phyloP scores from a whole-genome alignment of 2,329 filamentous ascomycete species.

The Bretziella fagacearum region DNA sequence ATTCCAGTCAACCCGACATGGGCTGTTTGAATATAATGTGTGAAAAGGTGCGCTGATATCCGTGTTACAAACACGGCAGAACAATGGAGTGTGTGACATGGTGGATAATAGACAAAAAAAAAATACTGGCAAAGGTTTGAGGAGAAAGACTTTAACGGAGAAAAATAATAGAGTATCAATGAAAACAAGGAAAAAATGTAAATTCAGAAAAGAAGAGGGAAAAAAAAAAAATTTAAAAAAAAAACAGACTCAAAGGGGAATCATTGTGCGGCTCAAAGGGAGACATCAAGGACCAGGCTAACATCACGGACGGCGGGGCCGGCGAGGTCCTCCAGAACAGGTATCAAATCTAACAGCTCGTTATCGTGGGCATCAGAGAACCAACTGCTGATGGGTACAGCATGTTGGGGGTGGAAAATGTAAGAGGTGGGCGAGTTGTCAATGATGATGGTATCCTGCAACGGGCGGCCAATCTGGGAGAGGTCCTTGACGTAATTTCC shows the following conservation, averaged over 20 bases:
- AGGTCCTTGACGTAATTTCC: conserved; percentile 99
- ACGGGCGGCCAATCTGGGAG: conserved; percentile 86
- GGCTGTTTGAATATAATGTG: conserved; percentile 4
- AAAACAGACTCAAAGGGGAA: conserved; percentile 19
- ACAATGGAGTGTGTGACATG: background rate
- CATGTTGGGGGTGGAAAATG: conserved; percentile 98
- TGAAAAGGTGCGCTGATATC: background rate
- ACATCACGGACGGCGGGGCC: conserved; percentile 81
- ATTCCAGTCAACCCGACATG: conserved; percentile 3
- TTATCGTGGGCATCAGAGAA: conserved; percentile 99
- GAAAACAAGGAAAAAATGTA: conserved; percentile 6
- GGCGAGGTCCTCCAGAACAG: conserved; percentile 92
- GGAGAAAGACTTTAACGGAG: conserved; percentile 3
- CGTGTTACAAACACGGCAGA: conserved; percentile 2
- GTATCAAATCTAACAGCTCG: conserved; percentile 90
- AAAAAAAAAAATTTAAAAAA: conserved; percentile 20
- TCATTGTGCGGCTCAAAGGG: conserved; percentile 34
- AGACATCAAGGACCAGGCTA: conserved; percentile 91
- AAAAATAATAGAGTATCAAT: conserved; percentile 18
- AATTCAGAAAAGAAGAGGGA: conserved; percentile 13
- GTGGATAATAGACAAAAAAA: background rate
- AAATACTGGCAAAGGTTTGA: background rate
- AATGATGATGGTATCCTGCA: conserved; percentile 97
- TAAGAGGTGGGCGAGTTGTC: conserved; percentile 98
- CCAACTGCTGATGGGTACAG: conserved; percentile 98